Evolutionary conservation across 257 asterid species (phyloP).

Genomic region (Salvia miltiorrhiza): DNA sequence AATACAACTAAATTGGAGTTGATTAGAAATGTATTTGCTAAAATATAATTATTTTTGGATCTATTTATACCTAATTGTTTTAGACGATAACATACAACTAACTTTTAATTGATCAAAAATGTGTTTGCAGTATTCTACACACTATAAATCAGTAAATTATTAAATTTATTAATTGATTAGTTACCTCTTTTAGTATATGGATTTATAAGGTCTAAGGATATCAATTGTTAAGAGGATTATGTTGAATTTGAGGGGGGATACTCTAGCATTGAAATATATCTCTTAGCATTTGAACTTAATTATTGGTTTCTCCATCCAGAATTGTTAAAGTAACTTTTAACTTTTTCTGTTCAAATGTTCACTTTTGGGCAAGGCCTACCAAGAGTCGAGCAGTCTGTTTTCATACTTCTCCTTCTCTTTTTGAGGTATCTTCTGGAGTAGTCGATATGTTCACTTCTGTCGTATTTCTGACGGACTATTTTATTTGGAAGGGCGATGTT

Average conservation of each 20-base stretch:
- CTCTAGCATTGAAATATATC: neutral
- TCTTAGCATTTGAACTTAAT: neutral
- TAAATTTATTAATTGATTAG: neutral
- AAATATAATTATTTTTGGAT: neutral
- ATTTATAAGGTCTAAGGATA: neutral
- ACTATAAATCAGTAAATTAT: no score
- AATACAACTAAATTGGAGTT: neutral
- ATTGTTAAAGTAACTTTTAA: neutral
- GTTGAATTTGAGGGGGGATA: neutral
- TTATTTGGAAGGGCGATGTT: neutral
- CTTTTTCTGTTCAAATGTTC: neutral
- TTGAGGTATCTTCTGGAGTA: neutral
- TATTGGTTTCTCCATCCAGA: neutral
- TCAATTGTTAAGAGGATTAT: neutral
- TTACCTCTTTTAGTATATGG: neutral
- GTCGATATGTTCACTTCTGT: constrained; percentile 12
- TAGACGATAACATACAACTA: neutral
- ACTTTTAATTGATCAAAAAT: neutral
- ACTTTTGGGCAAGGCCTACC: constrained; percentile 4
- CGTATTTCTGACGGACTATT: constrained; percentile 13
- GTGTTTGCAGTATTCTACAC: neutral
- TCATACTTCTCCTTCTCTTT: neutral
- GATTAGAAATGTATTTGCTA: neutral
- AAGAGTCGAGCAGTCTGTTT: neutral
- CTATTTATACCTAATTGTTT: neutral